phyloP scores from a whole-genome alignment of 1,284 basidiomycete genomes.

The Paramarasmius palmivorus region DNA sequence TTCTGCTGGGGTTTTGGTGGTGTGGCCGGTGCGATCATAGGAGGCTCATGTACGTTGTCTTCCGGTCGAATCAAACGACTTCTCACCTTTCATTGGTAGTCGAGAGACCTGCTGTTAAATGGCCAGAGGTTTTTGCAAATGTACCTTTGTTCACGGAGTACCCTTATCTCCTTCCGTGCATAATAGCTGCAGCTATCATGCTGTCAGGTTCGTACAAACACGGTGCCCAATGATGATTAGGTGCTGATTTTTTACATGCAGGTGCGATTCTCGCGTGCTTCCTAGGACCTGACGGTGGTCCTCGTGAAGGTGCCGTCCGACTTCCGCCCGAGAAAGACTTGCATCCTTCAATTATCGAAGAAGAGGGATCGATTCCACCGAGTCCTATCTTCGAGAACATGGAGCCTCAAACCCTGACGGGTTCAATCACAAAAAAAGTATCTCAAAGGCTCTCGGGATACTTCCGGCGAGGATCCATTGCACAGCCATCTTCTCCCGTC shows the following conservation, averaged over 20 bases:
- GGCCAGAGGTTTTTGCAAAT: conserved; percentile 72
- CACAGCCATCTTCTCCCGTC: conserved; percentile 23
- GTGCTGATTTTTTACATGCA: conserved; percentile 14
- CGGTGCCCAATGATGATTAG: too few relatives aligned
- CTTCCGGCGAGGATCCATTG: conserved; percentile 28
- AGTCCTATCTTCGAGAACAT: conserved; percentile 49
- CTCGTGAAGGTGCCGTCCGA: conserved; percentile 80
- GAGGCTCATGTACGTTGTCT: conserved; percentile 71
- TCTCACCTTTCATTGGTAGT: conserved; percentile 43
- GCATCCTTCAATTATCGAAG: conserved; percentile 57
- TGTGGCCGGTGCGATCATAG: conserved; percentile 85
- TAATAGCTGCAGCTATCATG: conserved; percentile 76
- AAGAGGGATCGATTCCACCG: conserved; percentile 35
- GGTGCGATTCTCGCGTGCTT: conserved; percentile 89
- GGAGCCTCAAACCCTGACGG: conserved; percentile 34
- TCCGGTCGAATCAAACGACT: conserved; percentile 7
- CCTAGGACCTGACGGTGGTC: conserved; percentile 88
- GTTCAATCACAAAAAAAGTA: conserved; percentile 42
- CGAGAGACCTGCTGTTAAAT: conserved; percentile 84
- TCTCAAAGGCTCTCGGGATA: conserved; percentile 60
- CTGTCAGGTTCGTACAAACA: conserved; percentile 53
- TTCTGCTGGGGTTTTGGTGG: conserved; percentile 98
- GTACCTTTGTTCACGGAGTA: conserved; percentile 74
- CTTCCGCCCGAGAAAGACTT: conserved; percentile 72
- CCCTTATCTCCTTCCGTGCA: conserved; percentile 91